These are phyloP conservation scores for Dioszegia aurantiaca DNA, from an alignment of 768 basidiomycete species.

Conservation along the genomic window DNA sequence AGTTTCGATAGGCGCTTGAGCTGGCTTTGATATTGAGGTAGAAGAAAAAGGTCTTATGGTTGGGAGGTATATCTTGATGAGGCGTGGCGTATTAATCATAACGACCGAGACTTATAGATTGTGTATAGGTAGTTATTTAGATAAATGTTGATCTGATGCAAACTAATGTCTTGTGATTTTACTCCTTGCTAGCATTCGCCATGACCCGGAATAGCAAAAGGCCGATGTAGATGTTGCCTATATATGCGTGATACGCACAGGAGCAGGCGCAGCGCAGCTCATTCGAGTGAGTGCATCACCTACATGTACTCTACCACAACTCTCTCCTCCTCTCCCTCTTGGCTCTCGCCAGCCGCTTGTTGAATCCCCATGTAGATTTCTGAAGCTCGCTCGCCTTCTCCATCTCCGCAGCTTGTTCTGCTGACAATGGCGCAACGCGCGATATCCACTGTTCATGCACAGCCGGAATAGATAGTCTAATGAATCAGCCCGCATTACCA, in stretches of 20 bases:
- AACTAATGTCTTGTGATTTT: no score
- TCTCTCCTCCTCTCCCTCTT: constrained; percentile 41
- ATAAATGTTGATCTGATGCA: neutral
- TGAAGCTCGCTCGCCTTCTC: constrained; percentile 20
- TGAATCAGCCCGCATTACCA: constrained; percentile 9
- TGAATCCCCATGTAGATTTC: constrained; percentile 44
- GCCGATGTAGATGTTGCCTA: no score
- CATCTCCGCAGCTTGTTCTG: constrained; percentile 21
- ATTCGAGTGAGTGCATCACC: no score
- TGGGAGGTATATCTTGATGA: no score
- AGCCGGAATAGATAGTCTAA: constrained; percentile 28
- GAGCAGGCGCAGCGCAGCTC: no score
- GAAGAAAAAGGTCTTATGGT: no score
- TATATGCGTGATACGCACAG: no score
- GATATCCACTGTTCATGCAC: constrained; percentile 32
- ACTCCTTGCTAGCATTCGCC: no score
- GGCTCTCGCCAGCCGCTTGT: constrained; percentile 42
- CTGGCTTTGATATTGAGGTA: no score
- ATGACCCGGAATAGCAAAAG: no score
- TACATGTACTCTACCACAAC: constrained; percentile 40
- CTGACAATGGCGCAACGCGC: constrained; percentile 34
- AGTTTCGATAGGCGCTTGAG: constrained; percentile 1
- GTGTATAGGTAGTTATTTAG: neutral
- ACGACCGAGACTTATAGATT: no score
- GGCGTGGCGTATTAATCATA: no score